Evolutionary conservation across 768 basidiomycete species (phyloP).

Genomic region (Phylloporus sp.): DNA sequence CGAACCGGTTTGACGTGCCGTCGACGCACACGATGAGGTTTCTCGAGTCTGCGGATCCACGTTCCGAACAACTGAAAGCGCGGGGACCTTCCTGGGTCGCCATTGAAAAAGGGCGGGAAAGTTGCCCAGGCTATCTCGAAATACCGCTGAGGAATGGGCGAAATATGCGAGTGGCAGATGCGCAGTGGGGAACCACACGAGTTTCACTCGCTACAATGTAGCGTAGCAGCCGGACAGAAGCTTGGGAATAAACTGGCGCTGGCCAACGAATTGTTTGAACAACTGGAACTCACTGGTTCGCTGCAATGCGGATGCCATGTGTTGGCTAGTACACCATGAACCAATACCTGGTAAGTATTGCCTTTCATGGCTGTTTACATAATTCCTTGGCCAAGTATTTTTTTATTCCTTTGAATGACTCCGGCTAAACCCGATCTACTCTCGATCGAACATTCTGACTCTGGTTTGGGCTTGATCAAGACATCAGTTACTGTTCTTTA

Average conservation of each 20-base stretch:
- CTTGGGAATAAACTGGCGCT: slow-evolving; percentile 1
- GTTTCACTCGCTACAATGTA: slow-evolving; percentile 3
- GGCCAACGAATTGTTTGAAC: background rate
- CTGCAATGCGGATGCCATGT: slow-evolving; percentile 2
- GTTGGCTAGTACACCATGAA: no score
- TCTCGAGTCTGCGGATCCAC: background rate
- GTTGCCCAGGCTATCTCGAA: no score
- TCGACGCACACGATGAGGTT: slow-evolving; percentile 35
- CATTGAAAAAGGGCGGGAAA: background rate
- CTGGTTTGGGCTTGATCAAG: background rate
- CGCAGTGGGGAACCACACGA: slow-evolving; percentile 8
- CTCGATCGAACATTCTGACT: background rate
- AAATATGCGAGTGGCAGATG: no score
- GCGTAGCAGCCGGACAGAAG: slow-evolving; percentile 7
- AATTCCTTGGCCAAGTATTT: no score
- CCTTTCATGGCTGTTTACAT: no score
- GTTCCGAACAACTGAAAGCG: slow-evolving; percentile 1
- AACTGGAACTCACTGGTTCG: background rate
- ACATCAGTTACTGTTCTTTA: background rate
- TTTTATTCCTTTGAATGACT: background rate
- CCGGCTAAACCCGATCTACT: background rate
- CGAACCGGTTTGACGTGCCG: slow-evolving; percentile 38
- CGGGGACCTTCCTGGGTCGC: background rate
- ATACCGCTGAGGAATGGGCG: no score
- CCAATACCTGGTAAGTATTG: no score